Percentiles rank a stretch among this genome's conserved stretches.
Evolutionary conservation across 169 alveolate genomes (phyloP).

Genomic region (Plasmodium blacklocki): DNA sequence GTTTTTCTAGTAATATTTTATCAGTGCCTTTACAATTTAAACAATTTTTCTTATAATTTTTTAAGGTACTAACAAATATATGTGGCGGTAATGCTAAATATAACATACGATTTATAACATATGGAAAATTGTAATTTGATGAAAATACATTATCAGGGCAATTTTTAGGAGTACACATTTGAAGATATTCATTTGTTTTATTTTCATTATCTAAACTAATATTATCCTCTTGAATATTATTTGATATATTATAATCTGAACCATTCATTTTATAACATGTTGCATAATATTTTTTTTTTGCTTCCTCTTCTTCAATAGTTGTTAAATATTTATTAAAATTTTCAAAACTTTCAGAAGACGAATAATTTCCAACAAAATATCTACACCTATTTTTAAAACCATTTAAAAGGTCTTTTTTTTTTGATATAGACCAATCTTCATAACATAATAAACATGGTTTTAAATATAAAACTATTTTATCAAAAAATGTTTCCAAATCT

Average conservation of each 20-base stretch:
- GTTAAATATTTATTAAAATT: slow-evolving; percentile 39
- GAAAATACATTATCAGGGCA: neutral
- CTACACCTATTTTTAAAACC: slow-evolving; percentile 41
- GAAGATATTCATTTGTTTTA: neutral
- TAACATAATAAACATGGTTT: slow-evolving; percentile 62
- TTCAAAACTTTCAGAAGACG: slow-evolving; percentile 31
- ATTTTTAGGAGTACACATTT: neutral
- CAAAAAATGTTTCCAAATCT: slow-evolving; percentile 45
- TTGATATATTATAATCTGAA: neutral
- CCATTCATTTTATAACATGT: slow-evolving; percentile 3
- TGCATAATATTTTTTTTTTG: slow-evolving; percentile 18
- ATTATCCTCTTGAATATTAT: neutral
- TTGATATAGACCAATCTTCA: slow-evolving; percentile 59
- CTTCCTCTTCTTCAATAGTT: slow-evolving; percentile 44
- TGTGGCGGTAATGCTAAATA: slow-evolving; percentile 84
- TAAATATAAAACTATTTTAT: slow-evolving; percentile 65
- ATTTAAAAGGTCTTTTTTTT: slow-evolving; percentile 66
- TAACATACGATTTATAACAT: slow-evolving; percentile 66
- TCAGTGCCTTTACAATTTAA: slow-evolving; percentile 75
- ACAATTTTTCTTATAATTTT: slow-evolving; percentile 52
- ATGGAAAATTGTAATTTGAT: neutral
- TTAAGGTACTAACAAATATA: slow-evolving; percentile 69
- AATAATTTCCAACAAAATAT: slow-evolving; percentile 53
- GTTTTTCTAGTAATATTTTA: slow-evolving; percentile 82
- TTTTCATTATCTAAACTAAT: neutral